A percentile compares a stretch with the other conserved stretches of the same genome.
phyloP scores from a whole-genome alignment of 129 eudicot genomes.

The Deinandra increscens region DNA sequence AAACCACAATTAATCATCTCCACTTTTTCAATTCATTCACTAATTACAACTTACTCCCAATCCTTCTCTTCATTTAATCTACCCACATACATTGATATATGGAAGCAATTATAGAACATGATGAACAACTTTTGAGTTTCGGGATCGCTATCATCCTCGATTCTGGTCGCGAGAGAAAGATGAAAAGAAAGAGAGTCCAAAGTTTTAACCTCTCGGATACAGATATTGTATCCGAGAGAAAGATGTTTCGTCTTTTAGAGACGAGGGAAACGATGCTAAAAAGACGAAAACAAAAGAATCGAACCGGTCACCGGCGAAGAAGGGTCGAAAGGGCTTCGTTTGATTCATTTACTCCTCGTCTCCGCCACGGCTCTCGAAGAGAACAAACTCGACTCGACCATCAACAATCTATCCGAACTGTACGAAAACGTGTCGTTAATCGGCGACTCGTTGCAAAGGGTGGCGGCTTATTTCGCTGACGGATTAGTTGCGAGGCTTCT shows the following conservation, averaged over 20 bases:
- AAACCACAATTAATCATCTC: slow-evolving; percentile 6
- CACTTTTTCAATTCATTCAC: background rate
- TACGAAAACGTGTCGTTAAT: slow-evolving; percentile 44
- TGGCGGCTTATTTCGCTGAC: slow-evolving; percentile 88
- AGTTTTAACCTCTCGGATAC: slow-evolving; percentile 15
- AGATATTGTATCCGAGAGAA: slow-evolving; percentile 38
- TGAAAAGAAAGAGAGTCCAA: slow-evolving; percentile 44
- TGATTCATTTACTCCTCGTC: slow-evolving; percentile 67
- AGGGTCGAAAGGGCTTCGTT: slow-evolving; percentile 54
- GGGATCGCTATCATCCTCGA: slow-evolving; percentile 53
- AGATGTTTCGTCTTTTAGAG: slow-evolving; percentile 55
- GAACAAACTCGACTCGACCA: slow-evolving; percentile 42
- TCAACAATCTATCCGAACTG: slow-evolving; percentile 47
- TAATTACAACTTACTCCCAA: too few relatives aligned
- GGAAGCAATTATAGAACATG: slow-evolving; percentile 47
- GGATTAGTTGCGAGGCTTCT: slow-evolving; percentile 69
- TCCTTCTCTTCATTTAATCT: background rate
- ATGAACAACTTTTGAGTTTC: slow-evolving; percentile 47
- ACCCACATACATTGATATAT: background rate
- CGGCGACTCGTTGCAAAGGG: slow-evolving; percentile 79
- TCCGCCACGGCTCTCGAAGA: slow-evolving; percentile 62
- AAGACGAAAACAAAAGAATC: slow-evolving; percentile 15
- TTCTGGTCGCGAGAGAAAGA: slow-evolving; percentile 33
- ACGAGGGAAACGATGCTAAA: slow-evolving; percentile 61
- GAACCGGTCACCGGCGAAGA: slow-evolving; percentile 23